A percentile compares a stretch with the other conserved stretches of the same genome.
These are phyloP conservation scores for Hypoxylon rickii DNA, from an alignment of 495 filamentous ascomycete genomes.

Conservation along the genomic window DNA sequence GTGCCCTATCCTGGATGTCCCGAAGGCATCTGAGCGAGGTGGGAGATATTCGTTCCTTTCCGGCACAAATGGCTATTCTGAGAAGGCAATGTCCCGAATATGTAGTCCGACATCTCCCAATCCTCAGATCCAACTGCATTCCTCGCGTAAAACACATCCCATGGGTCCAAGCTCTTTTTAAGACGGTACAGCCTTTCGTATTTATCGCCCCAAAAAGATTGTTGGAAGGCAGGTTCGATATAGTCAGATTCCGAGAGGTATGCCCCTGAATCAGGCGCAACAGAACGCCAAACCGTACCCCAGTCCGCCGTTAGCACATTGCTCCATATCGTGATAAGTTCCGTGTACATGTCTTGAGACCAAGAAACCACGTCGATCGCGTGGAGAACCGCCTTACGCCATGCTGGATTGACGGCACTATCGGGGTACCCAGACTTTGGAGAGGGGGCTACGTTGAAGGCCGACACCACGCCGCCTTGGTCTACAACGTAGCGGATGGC, in stretches of 20 bases:
- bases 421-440: constrained; percentile 43
- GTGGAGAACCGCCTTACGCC: constrained; percentile 52
- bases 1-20: background rate
- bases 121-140: constrained; percentile 56
- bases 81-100: constrained; percentile 37
- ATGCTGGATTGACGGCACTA: constrained; percentile 53
- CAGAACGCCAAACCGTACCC: constrained; percentile 44
- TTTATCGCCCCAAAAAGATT: constrained; percentile 58
- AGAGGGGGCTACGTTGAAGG: constrained; percentile 55
- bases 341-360: constrained; percentile 43
- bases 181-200: constrained; percentile 49
- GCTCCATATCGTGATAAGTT: constrained; percentile 45
- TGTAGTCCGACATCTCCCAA: constrained; percentile 44
- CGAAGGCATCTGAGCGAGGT: background rate
- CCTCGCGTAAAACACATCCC: constrained; percentile 54
- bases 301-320: constrained; percentile 57
- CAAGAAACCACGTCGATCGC: constrained; percentile 52
- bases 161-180: constrained; percentile 56
- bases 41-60: constrained; percentile 19
- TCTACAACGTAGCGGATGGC: constrained; percentile 51
- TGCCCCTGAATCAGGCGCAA: constrained; percentile 45
- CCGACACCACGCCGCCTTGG: constrained; percentile 49
- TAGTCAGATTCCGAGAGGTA: constrained; percentile 53
- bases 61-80: constrained; percentile 39
- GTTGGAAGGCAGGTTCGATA: constrained; percentile 59